Evolutionary conservation across 352 stramenopile species (phyloP), one percentile per base, ranked within the genome.

Genomic region (Phytophthora melonis): DNA sequence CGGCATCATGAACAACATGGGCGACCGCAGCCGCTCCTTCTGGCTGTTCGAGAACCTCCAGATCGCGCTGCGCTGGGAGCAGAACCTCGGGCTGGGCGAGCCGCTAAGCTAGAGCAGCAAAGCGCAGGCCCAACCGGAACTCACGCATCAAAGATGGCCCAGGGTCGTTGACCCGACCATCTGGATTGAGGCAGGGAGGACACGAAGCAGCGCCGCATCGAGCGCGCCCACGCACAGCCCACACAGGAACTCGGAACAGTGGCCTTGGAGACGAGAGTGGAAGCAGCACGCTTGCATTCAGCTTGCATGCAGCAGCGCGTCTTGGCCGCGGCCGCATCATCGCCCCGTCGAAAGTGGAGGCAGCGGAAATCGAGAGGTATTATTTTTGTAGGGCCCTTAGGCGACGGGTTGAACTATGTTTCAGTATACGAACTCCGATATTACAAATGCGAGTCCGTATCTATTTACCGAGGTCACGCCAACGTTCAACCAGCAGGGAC

Each of bases 1-100:
- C 60, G 80, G 80, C 57, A 84, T 84, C 59, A 87, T 87, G 80
- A 87, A 85, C 61, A 85, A 87, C 69, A 87, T 87, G 80, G 80
- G 80, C 55, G 78, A 87, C 58, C 80, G 80, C 39, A 85, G 78
- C 47, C 80, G 78, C 47, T 87, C 80, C 52, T 87, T 87, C 62
- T 87, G 80, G 80, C 65, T 87, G 36, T 87, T 87, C 60, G 78
- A 87, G 62, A 87, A 87, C 54, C 70, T 87, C 49, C 73, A 85
- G 55, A 87, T 87, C 55, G 80, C 80, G 32, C 57, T 87, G 39
- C 80, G 78, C 41, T 87, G 80, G 80, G 80, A 87, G 67, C 80
- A 77, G 60, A 87, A 85, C 60, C 73, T 87, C 52, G 78, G 80
- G 0, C 70, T 87, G 32, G 70, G 77, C 55, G 74, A 79, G 64